Conservation (phyloP, 2,329 filamentous ascomycete genomes). For the Calonectria pauciramosa region DNA sequence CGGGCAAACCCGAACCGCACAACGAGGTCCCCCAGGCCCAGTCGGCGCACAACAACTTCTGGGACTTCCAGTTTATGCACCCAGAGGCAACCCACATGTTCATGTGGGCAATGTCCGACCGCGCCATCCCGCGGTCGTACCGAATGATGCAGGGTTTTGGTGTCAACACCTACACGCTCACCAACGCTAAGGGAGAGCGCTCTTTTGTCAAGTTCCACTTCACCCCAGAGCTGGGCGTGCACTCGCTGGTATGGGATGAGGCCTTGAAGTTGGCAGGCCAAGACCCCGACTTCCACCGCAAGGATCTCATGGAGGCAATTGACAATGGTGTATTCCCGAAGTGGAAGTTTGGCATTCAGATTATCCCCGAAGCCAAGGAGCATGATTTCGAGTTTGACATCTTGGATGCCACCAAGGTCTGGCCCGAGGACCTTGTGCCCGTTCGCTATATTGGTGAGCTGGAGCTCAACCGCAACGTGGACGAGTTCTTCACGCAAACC, state of each 20-base stretch:
- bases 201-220: slow-evolving; percentile 85
- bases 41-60: slow-evolving; percentile 81
- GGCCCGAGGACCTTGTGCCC: slow-evolving; percentile 84
- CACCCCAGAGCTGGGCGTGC: slow-evolving; percentile 80
- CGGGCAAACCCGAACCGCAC: slow-evolving; percentile 78
- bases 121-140: slow-evolving; percentile 79
- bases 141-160: slow-evolving; percentile 92
- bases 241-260: slow-evolving; percentile 85
- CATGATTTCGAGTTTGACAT: slow-evolving; percentile 89
- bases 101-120: slow-evolving; percentile 84
- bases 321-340: slow-evolving; percentile 78
- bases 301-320: slow-evolving; percentile 82
- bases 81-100: slow-evolving; percentile 83
- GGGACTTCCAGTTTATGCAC: slow-evolving; percentile 77
- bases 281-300: slow-evolving; percentile 86
- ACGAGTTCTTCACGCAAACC: slow-evolving; percentile 86
- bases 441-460: slow-evolving; percentile 84
- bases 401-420: slow-evolving; percentile 87
- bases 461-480: slow-evolving; percentile 83
- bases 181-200: slow-evolving; percentile 76
- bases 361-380: slow-evolving; percentile 78
- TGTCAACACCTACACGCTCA: slow-evolving; percentile 82
- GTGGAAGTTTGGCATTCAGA: slow-evolving; percentile 88
- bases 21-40: slow-evolving; percentile 80
- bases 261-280: slow-evolving; percentile 80